These are phyloP conservation scores for Pestalotiopsis sp. DNA, from an alignment of 2,329 filamentous ascomycete species.

Conservation along the genomic window DNA sequence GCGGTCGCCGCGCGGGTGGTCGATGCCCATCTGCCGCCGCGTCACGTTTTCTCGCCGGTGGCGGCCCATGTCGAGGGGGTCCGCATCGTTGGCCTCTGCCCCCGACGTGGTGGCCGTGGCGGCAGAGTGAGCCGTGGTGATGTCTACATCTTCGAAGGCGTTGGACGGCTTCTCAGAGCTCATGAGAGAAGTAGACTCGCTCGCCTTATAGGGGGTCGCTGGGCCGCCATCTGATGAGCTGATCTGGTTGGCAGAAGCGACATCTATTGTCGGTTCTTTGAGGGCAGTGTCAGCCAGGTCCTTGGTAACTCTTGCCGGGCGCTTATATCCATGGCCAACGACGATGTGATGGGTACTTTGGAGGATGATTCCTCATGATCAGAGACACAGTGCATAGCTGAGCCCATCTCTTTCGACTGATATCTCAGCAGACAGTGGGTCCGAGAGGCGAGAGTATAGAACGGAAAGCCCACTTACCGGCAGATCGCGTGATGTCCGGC, in stretches of 20 bases:
- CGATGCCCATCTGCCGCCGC: conserved; percentile 47
- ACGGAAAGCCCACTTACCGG: neutral
- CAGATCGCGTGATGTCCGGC: neutral
- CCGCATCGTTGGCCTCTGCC: conserved; percentile 22
- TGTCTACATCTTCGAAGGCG: neutral
- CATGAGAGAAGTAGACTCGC: neutral
- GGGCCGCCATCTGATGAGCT: conserved; percentile 2
- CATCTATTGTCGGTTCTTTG: neutral
- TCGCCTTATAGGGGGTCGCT: neutral
- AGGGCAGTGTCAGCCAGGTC: neutral
- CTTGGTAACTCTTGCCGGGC: neutral
- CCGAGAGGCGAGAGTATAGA: neutral
- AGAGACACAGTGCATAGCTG: neutral
- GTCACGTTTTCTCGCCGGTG: conserved; percentile 42
- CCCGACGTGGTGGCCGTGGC: conserved; percentile 17
- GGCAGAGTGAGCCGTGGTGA: neutral
- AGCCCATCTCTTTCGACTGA: neutral
- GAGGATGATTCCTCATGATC: neutral
- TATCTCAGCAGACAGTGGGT: neutral
- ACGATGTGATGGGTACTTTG: neutral
- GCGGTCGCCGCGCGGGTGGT: conserved; percentile 47
- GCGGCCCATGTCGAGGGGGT: conserved; percentile 41
- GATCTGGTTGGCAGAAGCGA: neutral
- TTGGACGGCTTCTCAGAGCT: neutral
- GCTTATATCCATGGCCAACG: neutral